A percentile compares a stretch with the other conserved stretches of the same genome.
Evolutionary conservation across 1,284 basidiomycete species (phyloP).

Genomic region (Melanopsichium pennsylvanicum): DNA sequence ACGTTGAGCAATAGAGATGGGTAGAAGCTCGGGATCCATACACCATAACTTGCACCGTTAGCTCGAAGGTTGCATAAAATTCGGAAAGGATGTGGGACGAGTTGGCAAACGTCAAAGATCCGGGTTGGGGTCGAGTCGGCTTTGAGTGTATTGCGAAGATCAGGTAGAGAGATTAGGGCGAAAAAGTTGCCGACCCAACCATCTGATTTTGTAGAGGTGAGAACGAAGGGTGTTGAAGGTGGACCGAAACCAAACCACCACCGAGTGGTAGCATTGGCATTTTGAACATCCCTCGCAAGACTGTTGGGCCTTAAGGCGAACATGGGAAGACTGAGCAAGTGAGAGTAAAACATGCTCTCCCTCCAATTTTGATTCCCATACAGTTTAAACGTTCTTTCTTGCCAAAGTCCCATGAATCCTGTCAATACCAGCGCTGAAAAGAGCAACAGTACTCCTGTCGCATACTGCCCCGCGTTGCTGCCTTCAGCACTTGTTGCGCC

Average conservation of each 20-base stretch:
- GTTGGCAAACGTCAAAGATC: conserved; percentile 47
- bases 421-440: conserved; percentile 79
- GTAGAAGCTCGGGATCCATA: conserved; percentile 73
- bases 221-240: not conserved
- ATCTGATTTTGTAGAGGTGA: not conserved
- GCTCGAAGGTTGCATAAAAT: too few species aligned
- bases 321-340: conserved; percentile 76
- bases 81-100: conserved; percentile 27
- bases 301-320: conserved; percentile 67
- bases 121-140: not conserved
- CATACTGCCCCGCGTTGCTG: conserved; percentile 68
- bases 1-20: conserved; percentile 77
- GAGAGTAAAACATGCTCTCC: conserved; percentile 85
- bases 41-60: too few species aligned
- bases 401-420: conserved; percentile 82
- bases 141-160: not conserved
- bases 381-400: conserved; percentile 79
- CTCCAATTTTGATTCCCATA: conserved; percentile 79
- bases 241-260: conserved; percentile 47
- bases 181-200: conserved; percentile 56
- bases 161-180: conserved; percentile 6
- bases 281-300: conserved; percentile 21
- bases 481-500: too few species aligned
- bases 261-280: conserved; percentile 47
- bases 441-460: conserved; percentile 78